A percentile compares a stretch with the other conserved stretches of the same genome.
These are phyloP conservation scores for Myxozyma monticola DNA, from an alignment of 805 yeast genomes.

Conservation along the genomic window DNA sequence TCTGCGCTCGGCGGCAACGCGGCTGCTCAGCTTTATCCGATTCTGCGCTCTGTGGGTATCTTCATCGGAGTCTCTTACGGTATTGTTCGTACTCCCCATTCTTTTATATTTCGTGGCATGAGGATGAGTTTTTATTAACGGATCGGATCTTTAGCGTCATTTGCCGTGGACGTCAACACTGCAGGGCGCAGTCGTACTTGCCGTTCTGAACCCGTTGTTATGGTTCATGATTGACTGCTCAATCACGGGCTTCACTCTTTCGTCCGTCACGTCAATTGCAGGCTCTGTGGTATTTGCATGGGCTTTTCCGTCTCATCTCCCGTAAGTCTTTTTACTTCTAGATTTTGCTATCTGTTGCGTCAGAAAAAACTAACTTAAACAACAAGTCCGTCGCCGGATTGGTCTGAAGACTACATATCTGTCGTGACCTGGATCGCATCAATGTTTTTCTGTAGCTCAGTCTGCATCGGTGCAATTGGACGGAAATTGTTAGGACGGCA, in stretches of 20 bases:
- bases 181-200: slow-evolving; percentile 42
- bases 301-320: slow-evolving; percentile 29
- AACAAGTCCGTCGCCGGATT: slow-evolving; percentile 9
- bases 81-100: slow-evolving; percentile 24
- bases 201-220: slow-evolving; percentile 42
- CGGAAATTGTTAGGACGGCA: slow-evolving; percentile 38
- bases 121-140: not conserved
- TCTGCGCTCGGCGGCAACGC: slow-evolving; percentile 1
- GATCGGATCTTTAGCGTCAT: slow-evolving; percentile 34
- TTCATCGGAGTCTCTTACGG: slow-evolving; percentile 44
- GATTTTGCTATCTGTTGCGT: not conserved
- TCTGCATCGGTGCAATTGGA: slow-evolving; percentile 44
- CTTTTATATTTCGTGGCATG: too few relatives aligned
- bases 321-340: slow-evolving; percentile 8
- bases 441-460: slow-evolving; percentile 39
- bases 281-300: slow-evolving; percentile 37
- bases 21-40: slow-evolving; percentile 31
- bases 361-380: too few relatives aligned
- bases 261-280: slow-evolving; percentile 37
- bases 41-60: slow-evolving; percentile 43
- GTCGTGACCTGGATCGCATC: slow-evolving; percentile 37
- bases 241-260: slow-evolving; percentile 40
- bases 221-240: slow-evolving; percentile 45
- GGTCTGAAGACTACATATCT: slow-evolving; percentile 34
- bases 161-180: slow-evolving; percentile 41